These are phyloP conservation scores for Kluyveromyces dobzhanskii DNA, from an alignment of 805 yeast species.

Conservation along the genomic window DNA sequence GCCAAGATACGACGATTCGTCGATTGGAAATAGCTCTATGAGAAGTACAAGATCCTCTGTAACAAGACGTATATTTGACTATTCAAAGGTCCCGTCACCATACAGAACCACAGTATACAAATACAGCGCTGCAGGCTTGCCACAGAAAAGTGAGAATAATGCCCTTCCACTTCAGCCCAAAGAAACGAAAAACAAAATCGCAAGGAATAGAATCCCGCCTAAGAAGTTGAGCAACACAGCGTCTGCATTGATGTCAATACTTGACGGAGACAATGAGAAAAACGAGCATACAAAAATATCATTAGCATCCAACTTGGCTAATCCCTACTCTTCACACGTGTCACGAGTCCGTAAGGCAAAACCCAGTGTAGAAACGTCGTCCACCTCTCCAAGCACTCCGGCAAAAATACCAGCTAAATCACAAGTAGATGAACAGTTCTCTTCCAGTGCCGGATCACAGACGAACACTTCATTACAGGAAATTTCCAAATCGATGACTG, in stretches of 20 bases:
- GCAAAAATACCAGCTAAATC: background rate
- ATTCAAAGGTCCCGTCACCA: conserved; percentile 33
- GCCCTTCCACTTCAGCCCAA: background rate
- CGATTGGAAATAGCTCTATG: conserved; percentile 12
- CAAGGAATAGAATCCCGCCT: conserved; percentile 5
- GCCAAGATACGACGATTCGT: conserved; percentile 27
- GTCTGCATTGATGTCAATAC: conserved; percentile 38
- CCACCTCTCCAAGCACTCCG: background rate
- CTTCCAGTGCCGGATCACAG: background rate
- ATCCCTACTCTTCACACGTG: conserved; percentile 34
- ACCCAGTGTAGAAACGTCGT: background rate
- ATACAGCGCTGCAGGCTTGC: conserved; percentile 17
- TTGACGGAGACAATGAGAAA: conserved; percentile 26
- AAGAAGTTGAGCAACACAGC: conserved; percentile 40
- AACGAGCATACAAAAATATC: conserved; percentile 2
- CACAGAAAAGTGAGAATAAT: conserved; percentile 2
- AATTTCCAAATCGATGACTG: background rate
- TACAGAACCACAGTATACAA: conserved; percentile 29
- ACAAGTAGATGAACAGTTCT: background rate
- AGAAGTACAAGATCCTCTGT: conserved; percentile 15
- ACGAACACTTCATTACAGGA: background rate
- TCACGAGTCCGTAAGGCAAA: conserved; percentile 12
- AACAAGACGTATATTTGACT: conserved; percentile 30
- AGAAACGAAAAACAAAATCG: conserved; percentile 3
- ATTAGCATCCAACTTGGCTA: conserved; percentile 25